Conservation (phyloP, 163 green algal genomes). For the Chloroidium sp. region DNA sequence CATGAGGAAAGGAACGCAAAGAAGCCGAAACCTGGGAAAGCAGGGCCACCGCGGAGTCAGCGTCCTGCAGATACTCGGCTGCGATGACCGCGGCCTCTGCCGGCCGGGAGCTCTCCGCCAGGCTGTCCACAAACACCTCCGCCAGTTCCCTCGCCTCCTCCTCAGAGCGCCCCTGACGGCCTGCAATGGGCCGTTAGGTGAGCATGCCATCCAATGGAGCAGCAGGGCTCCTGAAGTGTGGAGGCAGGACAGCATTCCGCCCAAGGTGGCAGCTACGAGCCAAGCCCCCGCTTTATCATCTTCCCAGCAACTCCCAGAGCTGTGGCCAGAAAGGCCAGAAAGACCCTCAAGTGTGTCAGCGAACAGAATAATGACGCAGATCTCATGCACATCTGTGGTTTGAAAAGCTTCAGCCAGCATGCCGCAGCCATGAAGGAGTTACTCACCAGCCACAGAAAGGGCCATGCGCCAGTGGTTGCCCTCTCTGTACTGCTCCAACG, state of each 20-base stretch:
- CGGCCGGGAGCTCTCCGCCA: slow-evolving; percentile 28
- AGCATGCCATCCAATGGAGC: neutral
- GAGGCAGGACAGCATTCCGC: too few species aligned
- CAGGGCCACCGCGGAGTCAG: slow-evolving; percentile 49
- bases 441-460: slow-evolving; percentile 44
- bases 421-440: neutral
- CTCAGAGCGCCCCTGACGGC: slow-evolving; percentile 30
- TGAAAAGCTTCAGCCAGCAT: neutral
- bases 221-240: neutral
- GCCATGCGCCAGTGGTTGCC: slow-evolving; percentile 50
- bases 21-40: slow-evolving; percentile 25
- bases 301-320: too few species aligned
- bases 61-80: slow-evolving; percentile 51
- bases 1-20: neutral
- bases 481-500: slow-evolving; percentile 57
- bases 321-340: too few species aligned
- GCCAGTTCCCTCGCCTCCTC: slow-evolving; percentile 40
- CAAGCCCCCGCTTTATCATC: too few species aligned
- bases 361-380: too few species aligned
- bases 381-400: too few species aligned
- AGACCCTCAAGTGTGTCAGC: too few species aligned
- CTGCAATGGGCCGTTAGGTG: slow-evolving; percentile 1
- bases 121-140: slow-evolving; percentile 44
- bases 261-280: too few species aligned
- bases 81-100: slow-evolving; percentile 55